A percentile compares a stretch with the other conserved stretches of the same genome.
Conservation (phyloP, 2,329 filamentous ascomycete genomes). For the Xylaria sp. region DNA sequence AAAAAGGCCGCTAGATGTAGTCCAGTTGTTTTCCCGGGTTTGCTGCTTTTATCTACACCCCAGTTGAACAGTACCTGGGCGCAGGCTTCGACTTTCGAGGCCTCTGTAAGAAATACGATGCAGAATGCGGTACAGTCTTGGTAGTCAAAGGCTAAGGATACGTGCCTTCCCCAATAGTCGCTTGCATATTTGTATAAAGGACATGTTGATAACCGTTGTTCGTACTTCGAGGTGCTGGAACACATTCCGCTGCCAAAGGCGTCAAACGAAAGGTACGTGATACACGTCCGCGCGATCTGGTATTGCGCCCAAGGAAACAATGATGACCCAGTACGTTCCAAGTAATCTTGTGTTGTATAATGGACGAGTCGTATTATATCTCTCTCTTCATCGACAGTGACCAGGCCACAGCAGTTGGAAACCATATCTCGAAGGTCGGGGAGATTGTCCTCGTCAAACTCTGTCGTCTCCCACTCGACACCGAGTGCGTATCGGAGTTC, state of each 20-base stretch:
- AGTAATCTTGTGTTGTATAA: conserved; percentile 58
- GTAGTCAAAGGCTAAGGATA: background rate
- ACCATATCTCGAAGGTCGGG: conserved; percentile 49
- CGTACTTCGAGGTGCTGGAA: background rate
- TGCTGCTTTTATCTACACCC: background rate
- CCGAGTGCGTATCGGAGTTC: conserved; percentile 58
- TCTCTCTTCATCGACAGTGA: conserved; percentile 54
- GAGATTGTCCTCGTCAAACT: conserved; percentile 51
- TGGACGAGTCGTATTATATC: conserved; percentile 55
- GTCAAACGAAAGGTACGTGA: conserved; percentile 50
- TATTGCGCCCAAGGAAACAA: conserved; percentile 49
- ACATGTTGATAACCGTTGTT: background rate
- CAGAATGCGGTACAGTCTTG: background rate
- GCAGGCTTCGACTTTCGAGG: background rate
- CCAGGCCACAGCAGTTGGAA: conserved; percentile 54
- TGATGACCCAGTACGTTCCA: conserved; percentile 44
- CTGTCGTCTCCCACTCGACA: conserved; percentile 42
- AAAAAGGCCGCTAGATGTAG: conserved; percentile 10
- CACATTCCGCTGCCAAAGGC: background rate
- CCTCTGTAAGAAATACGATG: background rate
- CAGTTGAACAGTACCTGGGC: background rate
- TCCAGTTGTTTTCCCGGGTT: background rate
- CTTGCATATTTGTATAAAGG: conserved; percentile 17
- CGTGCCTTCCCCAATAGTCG: conserved; percentile 5
- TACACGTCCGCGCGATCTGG: conserved; percentile 47